These are phyloP conservation scores for Vigna radiata DNA, from an alignment of 306 rosid species.

Conservation along the genomic window DNA sequence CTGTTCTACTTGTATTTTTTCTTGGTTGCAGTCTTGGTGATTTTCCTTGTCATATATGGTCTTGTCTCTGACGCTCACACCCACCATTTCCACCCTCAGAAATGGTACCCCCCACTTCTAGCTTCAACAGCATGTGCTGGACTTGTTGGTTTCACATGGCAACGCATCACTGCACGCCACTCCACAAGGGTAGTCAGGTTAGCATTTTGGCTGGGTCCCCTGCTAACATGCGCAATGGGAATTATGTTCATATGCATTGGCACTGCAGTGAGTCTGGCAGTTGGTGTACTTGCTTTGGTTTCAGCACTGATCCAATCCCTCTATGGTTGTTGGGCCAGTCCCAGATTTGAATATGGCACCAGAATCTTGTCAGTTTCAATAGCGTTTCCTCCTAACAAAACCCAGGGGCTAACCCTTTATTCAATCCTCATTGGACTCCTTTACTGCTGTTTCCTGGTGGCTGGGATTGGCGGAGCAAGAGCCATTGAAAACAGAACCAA, in stretches of 20 bases:
- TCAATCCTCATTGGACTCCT: slow-evolving; percentile 50
- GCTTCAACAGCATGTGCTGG: slow-evolving; percentile 59
- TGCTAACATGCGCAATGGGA: slow-evolving; percentile 60
- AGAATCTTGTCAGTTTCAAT: slow-evolving; percentile 56
- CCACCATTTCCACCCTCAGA: slow-evolving; percentile 61
- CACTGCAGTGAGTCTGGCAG: slow-evolving; percentile 50
- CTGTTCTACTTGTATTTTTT: slow-evolving; percentile 59
- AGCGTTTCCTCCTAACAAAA: slow-evolving; percentile 53
- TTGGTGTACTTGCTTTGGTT: slow-evolving; percentile 55
- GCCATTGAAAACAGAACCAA: slow-evolving; percentile 52
- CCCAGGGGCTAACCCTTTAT: slow-evolving; percentile 37
- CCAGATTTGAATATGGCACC: slow-evolving; percentile 57
- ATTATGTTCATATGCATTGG: slow-evolving; percentile 52
- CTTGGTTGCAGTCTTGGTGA: slow-evolving; percentile 47
- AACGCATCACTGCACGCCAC: slow-evolving; percentile 49
- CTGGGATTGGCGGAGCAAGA: slow-evolving; percentile 72
- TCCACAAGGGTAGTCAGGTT: slow-evolving; percentile 60
- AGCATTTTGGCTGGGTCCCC: slow-evolving; percentile 69
- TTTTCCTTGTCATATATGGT: slow-evolving; percentile 54
- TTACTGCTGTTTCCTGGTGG: slow-evolving; percentile 58
- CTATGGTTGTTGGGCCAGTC: slow-evolving; percentile 74
- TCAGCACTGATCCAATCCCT: slow-evolving; percentile 60
- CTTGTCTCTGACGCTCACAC: slow-evolving; percentile 46
- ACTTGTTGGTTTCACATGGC: slow-evolving; percentile 63
- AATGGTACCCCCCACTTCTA: slow-evolving; percentile 71